These are phyloP conservation scores for Boeremia lycopersici DNA, from an alignment of 2,329 filamentous ascomycete species.

Conservation along the genomic window DNA sequence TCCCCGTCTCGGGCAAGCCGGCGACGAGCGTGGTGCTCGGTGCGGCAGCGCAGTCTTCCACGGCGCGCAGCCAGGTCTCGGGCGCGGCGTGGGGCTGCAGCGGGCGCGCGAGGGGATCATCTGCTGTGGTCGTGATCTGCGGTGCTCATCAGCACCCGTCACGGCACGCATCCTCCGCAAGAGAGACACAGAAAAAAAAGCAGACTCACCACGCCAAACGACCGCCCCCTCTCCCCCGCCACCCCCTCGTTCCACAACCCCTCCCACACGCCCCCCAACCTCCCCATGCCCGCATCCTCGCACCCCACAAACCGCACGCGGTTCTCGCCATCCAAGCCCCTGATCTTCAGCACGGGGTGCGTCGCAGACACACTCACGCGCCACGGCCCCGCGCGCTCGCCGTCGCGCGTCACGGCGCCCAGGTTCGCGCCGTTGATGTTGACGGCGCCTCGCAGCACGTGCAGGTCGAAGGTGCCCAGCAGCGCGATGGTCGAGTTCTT, in stretches of 20 bases:
- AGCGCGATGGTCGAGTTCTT: conserved; percentile 46
- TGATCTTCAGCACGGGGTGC: conserved; percentile 71
- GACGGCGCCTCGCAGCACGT: conserved; percentile 65
- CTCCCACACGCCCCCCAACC: conserved; percentile 69
- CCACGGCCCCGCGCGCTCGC: conserved; percentile 22
- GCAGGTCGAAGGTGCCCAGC: conserved; percentile 71
- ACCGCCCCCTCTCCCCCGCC: conserved; percentile 19
- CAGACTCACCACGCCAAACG: conserved; percentile 43
- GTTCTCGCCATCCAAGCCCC: conserved; percentile 58
- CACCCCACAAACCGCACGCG: conserved; percentile 56
- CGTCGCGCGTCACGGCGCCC: conserved; percentile 46
- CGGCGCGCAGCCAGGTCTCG: conserved; percentile 60
- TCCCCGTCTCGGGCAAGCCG: conserved; percentile 74
- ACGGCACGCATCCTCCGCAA: background rate
- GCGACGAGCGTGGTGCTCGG: conserved; percentile 63
- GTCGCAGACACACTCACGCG: conserved; percentile 72
- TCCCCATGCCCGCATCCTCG: conserved; percentile 58
- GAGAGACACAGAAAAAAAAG: conserved; percentile 7
- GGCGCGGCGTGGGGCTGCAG: conserved; percentile 59
- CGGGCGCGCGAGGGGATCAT: conserved; percentile 34
- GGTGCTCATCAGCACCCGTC: conserved; percentile 5
- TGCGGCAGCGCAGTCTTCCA: conserved; percentile 43
- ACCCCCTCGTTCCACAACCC: conserved; percentile 66
- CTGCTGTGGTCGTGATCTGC: conserved; percentile 37
- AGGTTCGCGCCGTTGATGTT: conserved; percentile 70